Evolutionary conservation across 2,329 filamentous ascomycete species (phyloP).

Genomic region (Microthyrium microscopicum): DNA sequence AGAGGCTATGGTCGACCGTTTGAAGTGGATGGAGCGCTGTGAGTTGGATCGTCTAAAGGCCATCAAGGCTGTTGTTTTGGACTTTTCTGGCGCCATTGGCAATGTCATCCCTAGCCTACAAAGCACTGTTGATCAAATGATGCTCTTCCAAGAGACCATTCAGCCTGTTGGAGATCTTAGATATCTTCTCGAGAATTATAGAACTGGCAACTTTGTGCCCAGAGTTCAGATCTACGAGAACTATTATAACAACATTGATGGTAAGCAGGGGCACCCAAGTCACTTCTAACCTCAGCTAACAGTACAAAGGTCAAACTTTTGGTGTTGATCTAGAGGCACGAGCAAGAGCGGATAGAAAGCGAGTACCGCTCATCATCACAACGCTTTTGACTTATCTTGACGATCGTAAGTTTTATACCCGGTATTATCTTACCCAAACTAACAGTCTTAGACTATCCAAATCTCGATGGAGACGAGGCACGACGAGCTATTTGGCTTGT

Average conservation of each 20-base stretch:
- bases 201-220: slow-evolving; percentile 81
- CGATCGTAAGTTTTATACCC: slow-evolving; percentile 37
- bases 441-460: slow-evolving; percentile 57
- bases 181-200: slow-evolving; percentile 92
- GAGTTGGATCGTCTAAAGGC: slow-evolving; percentile 92
- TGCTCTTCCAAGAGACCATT: slow-evolving; percentile 98
- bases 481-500: slow-evolving; percentile 85
- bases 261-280: slow-evolving; percentile 18
- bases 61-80: slow-evolving; percentile 92
- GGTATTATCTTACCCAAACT: background rate
- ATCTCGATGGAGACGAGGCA: slow-evolving; percentile 90
- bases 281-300: slow-evolving; percentile 10
- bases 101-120: slow-evolving; percentile 95
- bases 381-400: slow-evolving; percentile 89
- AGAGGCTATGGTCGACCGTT: slow-evolving; percentile 79
- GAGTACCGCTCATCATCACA: slow-evolving; percentile 82
- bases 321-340: slow-evolving; percentile 94
- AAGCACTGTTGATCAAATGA: slow-evolving; percentile 94
- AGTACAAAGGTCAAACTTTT: slow-evolving; percentile 64
- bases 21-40: slow-evolving; percentile 93
- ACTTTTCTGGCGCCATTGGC: slow-evolving; percentile 93
- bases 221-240: slow-evolving; percentile 92
- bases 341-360: slow-evolving; percentile 84
- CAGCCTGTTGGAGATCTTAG: slow-evolving; percentile 79
- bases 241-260: slow-evolving; percentile 94